Evolutionary conservation across 441 rosid genomes (phyloP), one percentile per base, ranked within the genome.

Genomic region (Sinapis alba): DNA sequence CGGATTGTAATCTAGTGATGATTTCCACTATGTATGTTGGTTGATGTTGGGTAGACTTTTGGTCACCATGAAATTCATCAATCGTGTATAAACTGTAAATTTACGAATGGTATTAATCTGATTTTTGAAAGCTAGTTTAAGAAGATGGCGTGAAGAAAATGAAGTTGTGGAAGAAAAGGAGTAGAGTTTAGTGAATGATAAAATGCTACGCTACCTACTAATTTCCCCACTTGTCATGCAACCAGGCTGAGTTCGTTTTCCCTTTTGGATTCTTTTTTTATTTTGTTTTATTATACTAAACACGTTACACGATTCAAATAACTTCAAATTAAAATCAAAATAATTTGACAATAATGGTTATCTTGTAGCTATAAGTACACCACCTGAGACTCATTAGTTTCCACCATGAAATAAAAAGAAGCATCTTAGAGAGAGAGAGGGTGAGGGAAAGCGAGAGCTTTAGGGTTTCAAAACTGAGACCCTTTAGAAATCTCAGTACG

Each of bases 181-280:
- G 74, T 32, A 58, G 41, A 30, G 32, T 28, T 74, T 76, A 68
- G 71, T 71, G 72, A 84, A 79, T 86, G 90, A 84, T 75, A 68
- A 84, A 74, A 51, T 51, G 96, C 72, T 63, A 76, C 78, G 88
- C 84, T 72, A 89, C 92, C 94, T 78, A 83, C 82, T 79, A 81
- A 75, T 62, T 26, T 51, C 72, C 81, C 84, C 89, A 90, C 83
- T 87, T 86, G 97, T 88, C 97, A 90, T 85, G 88, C 87, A 79
- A 80, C 75, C 68, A 78, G 76, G 72, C 78, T 81, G 89, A 86
- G 68, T 85, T 82, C 63, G 69, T 63, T 69, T 63, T 6, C 16
- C 71, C 64, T 65, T 70, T 66, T 47, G 19, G 20, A 54, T 57
- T 63, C 10, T 66, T n/a, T 61, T 26, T 13, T 56, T 43, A 73